Conservation (phyloP, 75 land plant genomes). For the Isoetes taiwanensis region DNA sequence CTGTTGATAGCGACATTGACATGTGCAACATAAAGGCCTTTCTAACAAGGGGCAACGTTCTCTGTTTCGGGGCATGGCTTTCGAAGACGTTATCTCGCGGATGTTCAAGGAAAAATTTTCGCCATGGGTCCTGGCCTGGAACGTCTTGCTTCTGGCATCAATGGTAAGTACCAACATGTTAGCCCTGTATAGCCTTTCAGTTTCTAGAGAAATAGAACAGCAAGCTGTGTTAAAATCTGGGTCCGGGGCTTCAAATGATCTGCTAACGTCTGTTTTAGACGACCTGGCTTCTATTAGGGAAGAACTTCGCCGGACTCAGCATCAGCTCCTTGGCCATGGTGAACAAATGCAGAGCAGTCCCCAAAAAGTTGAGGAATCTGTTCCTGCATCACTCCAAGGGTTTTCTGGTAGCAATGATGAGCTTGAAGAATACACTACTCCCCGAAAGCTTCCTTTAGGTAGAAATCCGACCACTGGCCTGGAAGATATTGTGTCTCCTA, state of each 20-base stretch:
- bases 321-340: not conserved
- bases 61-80: too few species aligned
- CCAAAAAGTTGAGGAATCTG: not conserved
- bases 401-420: not conserved
- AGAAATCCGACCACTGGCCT: not conserved
- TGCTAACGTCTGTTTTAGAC: not conserved
- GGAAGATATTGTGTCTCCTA: not conserved
- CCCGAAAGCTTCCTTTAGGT: not conserved
- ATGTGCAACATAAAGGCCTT: too few species aligned
- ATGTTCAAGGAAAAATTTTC: too few species aligned
- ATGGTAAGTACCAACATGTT: not conserved
- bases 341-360: not conserved
- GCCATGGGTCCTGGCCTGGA: not conserved
- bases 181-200: conserved; percentile 3
- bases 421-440: not conserved
- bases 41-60: too few species aligned
- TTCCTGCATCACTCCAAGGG: too few species aligned
- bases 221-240: too few species aligned
- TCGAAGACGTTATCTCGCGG: too few species aligned
- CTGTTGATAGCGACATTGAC: too few species aligned
- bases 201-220: not conserved
- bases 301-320: not conserved
- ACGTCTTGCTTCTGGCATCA: not conserved
- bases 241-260: too few species aligned
- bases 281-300: conserved; percentile 1